These are phyloP conservation scores for Pseudocercospora fijiensis DNA, from an alignment of 2,329 filamentous ascomycete species.

Conservation along the genomic window DNA sequence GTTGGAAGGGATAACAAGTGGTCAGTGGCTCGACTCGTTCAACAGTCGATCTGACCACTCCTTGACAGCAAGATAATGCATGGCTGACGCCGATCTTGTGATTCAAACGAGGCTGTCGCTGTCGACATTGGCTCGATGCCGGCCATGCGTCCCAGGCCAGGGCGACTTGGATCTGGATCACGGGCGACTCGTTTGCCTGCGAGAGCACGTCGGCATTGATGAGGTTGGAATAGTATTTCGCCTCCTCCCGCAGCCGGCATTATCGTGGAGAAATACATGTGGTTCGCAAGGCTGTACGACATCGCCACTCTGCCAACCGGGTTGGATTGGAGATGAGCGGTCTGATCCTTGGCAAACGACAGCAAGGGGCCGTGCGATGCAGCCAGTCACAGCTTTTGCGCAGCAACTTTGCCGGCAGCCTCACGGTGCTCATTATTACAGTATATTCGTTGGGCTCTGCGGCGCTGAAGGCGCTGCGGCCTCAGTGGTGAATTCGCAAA, in stretches of 20 bases:
- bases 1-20: neutral
- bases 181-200: neutral
- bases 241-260: neutral
- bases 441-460: neutral
- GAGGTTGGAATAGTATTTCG: neutral
- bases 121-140: neutral
- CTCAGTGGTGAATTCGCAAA: slow-evolving; percentile 7
- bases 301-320: neutral
- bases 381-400: neutral
- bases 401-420: neutral
- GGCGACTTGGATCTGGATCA: neutral
- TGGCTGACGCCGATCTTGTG: too few species aligned
- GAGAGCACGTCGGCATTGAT: too few species aligned
- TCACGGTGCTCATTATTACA: neutral
- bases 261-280: neutral
- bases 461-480: neutral
- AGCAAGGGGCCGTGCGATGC: slow-evolving; percentile 3
- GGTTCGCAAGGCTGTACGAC: neutral
- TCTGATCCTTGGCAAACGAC: neutral
- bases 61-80: too few species aligned
- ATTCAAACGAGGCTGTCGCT: neutral
- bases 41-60: neutral
- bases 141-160: neutral
- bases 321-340: neutral
- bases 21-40: neutral